Evolutionary conservation across 805 yeast genomes (phyloP).

Genomic region (Yamadazyma olivae): DNA sequence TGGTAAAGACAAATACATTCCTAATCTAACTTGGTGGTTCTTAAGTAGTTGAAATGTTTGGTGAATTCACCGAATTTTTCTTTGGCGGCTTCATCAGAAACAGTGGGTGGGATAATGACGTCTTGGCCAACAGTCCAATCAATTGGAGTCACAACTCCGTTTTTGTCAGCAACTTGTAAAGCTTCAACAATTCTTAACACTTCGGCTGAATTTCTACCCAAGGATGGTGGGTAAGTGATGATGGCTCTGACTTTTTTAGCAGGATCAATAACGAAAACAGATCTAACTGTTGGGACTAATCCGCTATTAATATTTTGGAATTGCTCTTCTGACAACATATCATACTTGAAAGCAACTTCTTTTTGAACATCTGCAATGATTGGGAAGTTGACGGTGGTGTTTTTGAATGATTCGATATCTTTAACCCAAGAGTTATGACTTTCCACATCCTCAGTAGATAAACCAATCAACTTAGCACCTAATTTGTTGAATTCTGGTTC

Average conservation of each 20-base stretch:
- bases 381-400: constrained; percentile 56
- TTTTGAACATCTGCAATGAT: constrained; percentile 65
- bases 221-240: constrained; percentile 68
- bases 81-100: constrained; percentile 57
- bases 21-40: constrained; percentile 48
- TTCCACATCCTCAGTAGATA: constrained; percentile 61
- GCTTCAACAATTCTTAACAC: constrained; percentile 69
- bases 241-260: constrained; percentile 58
- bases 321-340: constrained; percentile 68
- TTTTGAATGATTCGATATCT: constrained; percentile 49
- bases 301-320: constrained; percentile 60
- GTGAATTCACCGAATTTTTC: constrained; percentile 82
- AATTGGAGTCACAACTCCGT: constrained; percentile 65
- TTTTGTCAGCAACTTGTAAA: constrained; percentile 59
- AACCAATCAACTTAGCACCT: constrained; percentile 63
- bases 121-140: constrained; percentile 75
- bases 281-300: constrained; percentile 64
- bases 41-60: constrained; percentile 86
- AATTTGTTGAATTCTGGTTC: constrained; percentile 67
- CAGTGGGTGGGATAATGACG: constrained; percentile 68
- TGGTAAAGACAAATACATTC: no score
- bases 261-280: constrained; percentile 72
- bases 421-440: constrained; percentile 68
- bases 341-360: constrained; percentile 59
- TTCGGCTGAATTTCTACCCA: constrained; percentile 76